Conservation (phyloP, 257 asterid species). For the Solanum gandarillasii region DNA sequence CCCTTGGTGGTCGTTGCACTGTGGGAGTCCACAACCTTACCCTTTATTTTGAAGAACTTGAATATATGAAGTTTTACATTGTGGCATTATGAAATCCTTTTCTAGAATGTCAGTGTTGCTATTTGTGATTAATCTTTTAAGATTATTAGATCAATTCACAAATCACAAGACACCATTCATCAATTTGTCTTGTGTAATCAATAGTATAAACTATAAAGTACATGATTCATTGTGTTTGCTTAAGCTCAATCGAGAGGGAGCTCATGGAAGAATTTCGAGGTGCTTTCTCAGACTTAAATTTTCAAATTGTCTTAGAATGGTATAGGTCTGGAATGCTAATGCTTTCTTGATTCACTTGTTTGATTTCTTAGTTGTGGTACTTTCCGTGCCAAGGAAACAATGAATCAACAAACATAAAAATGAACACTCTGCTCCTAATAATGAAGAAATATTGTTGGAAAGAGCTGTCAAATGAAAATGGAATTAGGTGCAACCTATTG, state of each 20-base stretch:
- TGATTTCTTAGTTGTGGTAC: not conserved
- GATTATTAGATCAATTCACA: not conserved
- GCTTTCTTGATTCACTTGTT: not conserved
- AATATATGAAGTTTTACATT: not conserved
- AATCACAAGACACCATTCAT: not conserved
- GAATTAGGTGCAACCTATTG: not conserved
- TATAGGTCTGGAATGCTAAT: not conserved
- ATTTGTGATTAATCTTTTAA: not conserved
- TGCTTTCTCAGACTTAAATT: not conserved
- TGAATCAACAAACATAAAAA: not conserved
- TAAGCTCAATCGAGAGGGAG: not conserved
- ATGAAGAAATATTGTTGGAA: not conserved
- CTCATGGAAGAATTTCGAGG: not conserved
- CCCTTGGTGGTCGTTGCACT: not conserved
- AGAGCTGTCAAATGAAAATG: not conserved
- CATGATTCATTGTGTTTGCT: not conserved
- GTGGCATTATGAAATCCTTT: not conserved
- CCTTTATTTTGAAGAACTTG: not conserved
- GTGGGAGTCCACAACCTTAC: not conserved
- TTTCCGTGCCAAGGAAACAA: not conserved
- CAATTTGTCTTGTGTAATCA: not conserved
- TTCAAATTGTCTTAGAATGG: not conserved
- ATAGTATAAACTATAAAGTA: not conserved
- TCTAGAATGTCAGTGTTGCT: not conserved
- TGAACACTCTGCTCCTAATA: not conserved